Evolutionary conservation across 805 yeast genomes (phyloP), one percentile per base, ranked within the genome.

Genomic region (Wickerhamomyces sydowiorum): DNA sequence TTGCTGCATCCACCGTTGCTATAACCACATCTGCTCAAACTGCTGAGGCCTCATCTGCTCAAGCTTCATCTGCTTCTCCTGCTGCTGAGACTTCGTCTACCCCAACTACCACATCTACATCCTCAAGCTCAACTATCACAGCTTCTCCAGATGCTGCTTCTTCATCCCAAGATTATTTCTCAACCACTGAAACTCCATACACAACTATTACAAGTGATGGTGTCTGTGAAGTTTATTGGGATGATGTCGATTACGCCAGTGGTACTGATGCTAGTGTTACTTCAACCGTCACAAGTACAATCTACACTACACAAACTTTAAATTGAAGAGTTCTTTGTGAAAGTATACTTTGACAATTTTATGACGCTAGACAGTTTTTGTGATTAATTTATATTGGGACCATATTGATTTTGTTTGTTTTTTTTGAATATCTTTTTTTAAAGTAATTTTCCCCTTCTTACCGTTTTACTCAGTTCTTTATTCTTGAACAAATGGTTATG

Each of bases 211-310:
- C 48, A 10, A 25, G 42, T 5, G 51, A 47, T 37, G 60, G 60
- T 43, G 53, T 54, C 17, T 57, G 61, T 47, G 54, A 53, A 17
- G 44, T 57, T 14, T 56, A 56, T 47, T 51, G 50, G 39, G 54
- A 54, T 24, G 56, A 54, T 41, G 49, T 45, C 24, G 50, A 39
- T 18, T 57, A 53, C 38, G 57, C 56, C 42, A 52, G 56, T 43
- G 61, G 61, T 6, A 15, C 48, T 9, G 61, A 47, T 30, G 59
- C 61, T n/a, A 53, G 60, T 44, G 61, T 60, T 22, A 45, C 48
- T 30, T 45, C 52, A 2, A 57, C 61, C 7, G 45, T 57, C 40
- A 52, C 57, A 4, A 53, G 44, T 28, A 44, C 43, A 17, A 47
- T 54, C 12, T 53, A 53, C 33, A 41, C 46, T 20, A 57, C 61